phyloP scores from a whole-genome alignment of 2,329 filamentous ascomycete genomes.

The Fusarium coicis region DNA sequence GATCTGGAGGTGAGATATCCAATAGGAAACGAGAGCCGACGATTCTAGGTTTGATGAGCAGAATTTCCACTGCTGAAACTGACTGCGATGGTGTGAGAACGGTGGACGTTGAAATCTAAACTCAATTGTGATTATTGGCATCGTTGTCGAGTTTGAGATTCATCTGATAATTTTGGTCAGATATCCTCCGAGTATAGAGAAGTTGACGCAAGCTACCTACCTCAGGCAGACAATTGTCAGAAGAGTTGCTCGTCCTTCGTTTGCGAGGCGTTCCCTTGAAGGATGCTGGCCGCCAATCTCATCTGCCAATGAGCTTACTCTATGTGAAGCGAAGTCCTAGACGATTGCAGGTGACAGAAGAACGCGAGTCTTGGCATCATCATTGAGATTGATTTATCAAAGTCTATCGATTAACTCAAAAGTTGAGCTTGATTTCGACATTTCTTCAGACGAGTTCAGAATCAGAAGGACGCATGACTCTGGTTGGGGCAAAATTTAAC shows the following conservation, averaged over 20 bases:
- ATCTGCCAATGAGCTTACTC: constrained; percentile 3
- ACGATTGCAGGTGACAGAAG: neutral
- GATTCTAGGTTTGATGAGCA: constrained; percentile 7
- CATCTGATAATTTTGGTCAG: neutral
- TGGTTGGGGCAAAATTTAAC: neutral
- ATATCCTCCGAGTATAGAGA: constrained; percentile 1
- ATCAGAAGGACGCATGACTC: neutral
- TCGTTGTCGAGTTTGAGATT: constrained; percentile 3
- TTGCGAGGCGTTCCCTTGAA: neutral
- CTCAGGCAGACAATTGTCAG: neutral
- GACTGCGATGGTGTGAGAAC: constrained; percentile 2
- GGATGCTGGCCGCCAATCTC: constrained; percentile 1
- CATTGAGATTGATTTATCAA: constrained; percentile 10
- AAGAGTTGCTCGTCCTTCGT: neutral
- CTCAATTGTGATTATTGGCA: constrained; percentile 20
- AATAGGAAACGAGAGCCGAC: constrained; percentile 5
- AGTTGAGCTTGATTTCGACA: constrained; percentile 2
- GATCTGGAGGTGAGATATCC: constrained; percentile 29
- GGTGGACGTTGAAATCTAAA: constrained; percentile 8
- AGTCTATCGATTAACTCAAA: constrained; percentile 20
- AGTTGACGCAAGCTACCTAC: neutral
- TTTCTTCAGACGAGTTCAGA: neutral
- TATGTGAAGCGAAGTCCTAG: neutral
- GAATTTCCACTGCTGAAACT: neutral
- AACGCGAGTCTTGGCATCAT: constrained; percentile 29